phyloP scores from a whole-genome alignment of 2,329 filamentous ascomycete genomes.

The Aspergillus fumigatus region DNA sequence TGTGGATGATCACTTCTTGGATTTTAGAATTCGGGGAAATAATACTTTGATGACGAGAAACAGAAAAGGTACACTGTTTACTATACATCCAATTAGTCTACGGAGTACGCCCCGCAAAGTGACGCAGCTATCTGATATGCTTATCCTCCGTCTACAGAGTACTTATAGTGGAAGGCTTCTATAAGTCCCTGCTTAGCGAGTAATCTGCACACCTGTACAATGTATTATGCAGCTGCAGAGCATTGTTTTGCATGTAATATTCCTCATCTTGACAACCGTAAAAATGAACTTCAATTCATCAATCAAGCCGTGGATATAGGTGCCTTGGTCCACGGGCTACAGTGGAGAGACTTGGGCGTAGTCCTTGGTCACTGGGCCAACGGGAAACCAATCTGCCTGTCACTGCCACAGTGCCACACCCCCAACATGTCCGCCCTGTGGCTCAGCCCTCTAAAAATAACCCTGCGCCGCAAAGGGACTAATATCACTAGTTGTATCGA shows the following conservation, averaged over 20 bases:
- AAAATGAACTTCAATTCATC: constrained; percentile 1
- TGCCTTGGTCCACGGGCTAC: constrained; percentile 8
- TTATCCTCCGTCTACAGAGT: not conserved
- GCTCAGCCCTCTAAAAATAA: not conserved
- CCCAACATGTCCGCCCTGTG: not conserved
- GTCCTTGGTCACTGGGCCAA: constrained; percentile 16
- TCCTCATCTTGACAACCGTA: not conserved
- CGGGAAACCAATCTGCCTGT: constrained; percentile 7
- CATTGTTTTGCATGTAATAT: not conserved
- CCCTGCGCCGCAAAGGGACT: no score
- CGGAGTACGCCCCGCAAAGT: not conserved
- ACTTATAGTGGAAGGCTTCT: not conserved
- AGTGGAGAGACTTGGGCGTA: not conserved
- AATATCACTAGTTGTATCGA: not conserved
- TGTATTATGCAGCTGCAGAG: not conserved
- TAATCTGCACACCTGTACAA: not conserved
- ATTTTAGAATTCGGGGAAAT: not conserved
- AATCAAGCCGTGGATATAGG: constrained; percentile 4
- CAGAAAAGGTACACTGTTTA: not conserved
- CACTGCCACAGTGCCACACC: not conserved
- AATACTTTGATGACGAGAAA: not conserved
- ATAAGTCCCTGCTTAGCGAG: not conserved
- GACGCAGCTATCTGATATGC: not conserved
- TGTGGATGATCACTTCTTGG: constrained; percentile 6
- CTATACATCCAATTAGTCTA: no score